Evolutionary conservation across 257 asterid species (phyloP).

Genomic region (Gardenia jasminoides): DNA sequence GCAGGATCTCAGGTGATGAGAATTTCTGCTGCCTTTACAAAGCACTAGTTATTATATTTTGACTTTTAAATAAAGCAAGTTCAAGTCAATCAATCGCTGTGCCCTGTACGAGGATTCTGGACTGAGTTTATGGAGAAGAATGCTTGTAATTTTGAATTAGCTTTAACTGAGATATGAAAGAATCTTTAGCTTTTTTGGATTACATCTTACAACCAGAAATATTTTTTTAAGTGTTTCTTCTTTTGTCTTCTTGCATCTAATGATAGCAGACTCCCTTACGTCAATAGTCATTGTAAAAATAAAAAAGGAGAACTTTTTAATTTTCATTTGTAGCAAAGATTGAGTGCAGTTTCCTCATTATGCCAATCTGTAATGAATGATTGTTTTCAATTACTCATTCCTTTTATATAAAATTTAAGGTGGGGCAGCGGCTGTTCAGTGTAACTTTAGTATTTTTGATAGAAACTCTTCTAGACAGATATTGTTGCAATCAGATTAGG

Average conservation of each 20-base stretch:
- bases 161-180: not conserved
- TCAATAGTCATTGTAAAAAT: not conserved
- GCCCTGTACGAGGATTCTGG: not conserved
- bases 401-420: not conserved
- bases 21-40: slow-evolving; percentile 2
- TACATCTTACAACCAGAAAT: not conserved
- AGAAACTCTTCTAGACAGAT: not conserved
- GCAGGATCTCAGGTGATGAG: slow-evolving; percentile 85
- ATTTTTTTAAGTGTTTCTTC: not conserved
- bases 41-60: slow-evolving; percentile 1
- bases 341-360: not conserved
- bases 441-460: not conserved
- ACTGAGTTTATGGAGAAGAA: not conserved
- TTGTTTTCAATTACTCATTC: not conserved
- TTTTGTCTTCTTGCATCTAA: not conserved
- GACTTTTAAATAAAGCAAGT: not conserved
- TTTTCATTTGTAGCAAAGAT: not conserved
- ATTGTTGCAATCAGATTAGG: not conserved
- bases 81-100: not conserved
- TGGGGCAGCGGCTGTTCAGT: not conserved
- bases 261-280: not conserved
- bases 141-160: slow-evolving; percentile 5
- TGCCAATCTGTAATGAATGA: not conserved
- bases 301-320: not conserved
- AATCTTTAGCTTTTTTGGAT: not conserved